phyloP scores from a whole-genome alignment of 1,284 basidiomycete species.

The Tilletia walkeri region DNA sequence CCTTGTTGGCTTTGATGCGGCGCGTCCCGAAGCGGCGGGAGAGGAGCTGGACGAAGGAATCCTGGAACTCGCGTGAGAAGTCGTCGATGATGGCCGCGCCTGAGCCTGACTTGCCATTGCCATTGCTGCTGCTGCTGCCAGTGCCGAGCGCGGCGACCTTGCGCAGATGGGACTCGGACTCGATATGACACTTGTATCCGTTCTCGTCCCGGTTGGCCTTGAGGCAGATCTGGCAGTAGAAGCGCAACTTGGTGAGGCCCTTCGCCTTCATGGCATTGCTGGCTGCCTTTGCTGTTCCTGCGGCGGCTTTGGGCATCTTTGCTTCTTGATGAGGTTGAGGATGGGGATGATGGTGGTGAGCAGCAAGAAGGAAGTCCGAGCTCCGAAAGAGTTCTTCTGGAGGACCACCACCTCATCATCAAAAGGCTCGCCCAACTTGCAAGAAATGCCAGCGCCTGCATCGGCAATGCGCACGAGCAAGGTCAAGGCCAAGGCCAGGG shows the following conservation, averaged over 20 bases:
- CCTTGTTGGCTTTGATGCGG: conserved; percentile 70
- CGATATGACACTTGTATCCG: conserved; percentile 63
- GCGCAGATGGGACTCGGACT: conserved; percentile 82
- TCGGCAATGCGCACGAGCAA: neutral
- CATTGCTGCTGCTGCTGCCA: neutral
- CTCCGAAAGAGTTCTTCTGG: neutral
- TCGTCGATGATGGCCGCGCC: conserved; percentile 86
- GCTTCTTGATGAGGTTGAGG: neutral
- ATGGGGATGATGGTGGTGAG: neutral
- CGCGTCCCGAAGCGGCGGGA: conserved; percentile 63
- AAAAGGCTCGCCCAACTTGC: neutral
- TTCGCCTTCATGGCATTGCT: conserved; percentile 54
- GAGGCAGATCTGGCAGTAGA: conserved; percentile 54
- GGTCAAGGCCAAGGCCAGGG: neutral
- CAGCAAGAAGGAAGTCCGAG: neutral
- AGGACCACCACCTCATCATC: neutral
- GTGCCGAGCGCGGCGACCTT: conserved; percentile 81
- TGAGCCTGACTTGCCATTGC: conserved; percentile 27
- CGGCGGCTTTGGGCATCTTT: conserved; percentile 30
- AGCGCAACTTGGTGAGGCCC: conserved; percentile 53
- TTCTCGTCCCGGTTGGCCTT: conserved; percentile 54
- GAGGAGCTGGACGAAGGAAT: conserved; percentile 83
- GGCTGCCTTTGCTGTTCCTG: conserved; percentile 41
- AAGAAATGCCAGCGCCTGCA: neutral
- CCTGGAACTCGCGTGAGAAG: conserved; percentile 85